A percentile compares a stretch with the other conserved stretches of the same genome.
These are phyloP conservation scores for Arthrinium puccinioides DNA, from an alignment of 2,329 filamentous ascomycete genomes.

Conservation along the genomic window DNA sequence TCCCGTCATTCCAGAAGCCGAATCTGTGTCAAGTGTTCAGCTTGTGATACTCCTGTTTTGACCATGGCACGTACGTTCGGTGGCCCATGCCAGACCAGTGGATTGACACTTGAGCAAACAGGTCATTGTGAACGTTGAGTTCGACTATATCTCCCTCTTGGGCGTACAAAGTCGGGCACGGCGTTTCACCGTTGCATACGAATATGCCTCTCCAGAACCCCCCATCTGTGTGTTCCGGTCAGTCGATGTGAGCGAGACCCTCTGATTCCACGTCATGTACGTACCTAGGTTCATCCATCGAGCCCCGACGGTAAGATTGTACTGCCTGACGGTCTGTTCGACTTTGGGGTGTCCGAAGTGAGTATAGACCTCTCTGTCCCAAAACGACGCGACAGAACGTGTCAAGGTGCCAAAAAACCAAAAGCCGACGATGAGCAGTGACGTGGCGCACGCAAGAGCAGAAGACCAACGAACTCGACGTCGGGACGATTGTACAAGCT, in stretches of 20 bases:
- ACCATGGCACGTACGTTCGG: background rate
- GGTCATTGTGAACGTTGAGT: slow-evolving; percentile 8
- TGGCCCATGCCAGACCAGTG: slow-evolving; percentile 7
- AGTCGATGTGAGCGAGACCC: too few species aligned
- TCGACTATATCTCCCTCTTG: slow-evolving; percentile 11
- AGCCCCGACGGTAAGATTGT: slow-evolving; percentile 2
- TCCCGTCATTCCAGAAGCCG: slow-evolving; percentile 10
- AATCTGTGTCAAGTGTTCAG: slow-evolving; percentile 1
- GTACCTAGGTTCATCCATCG: slow-evolving; percentile 6
- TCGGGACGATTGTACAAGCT: too few species aligned
- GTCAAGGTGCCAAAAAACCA: too few species aligned
- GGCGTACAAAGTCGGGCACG: slow-evolving; percentile 8
- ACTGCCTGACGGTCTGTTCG: background rate
- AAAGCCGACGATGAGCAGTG: too few species aligned
- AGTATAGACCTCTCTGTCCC: too few species aligned
- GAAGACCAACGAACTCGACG: too few species aligned
- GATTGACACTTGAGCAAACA: slow-evolving; percentile 10
- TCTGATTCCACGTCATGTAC: too few species aligned
- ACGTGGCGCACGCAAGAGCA: too few species aligned
- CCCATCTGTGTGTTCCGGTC: slow-evolving; percentile 5
- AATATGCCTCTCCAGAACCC: slow-evolving; percentile 10
- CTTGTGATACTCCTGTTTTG: background rate
- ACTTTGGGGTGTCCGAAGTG: too few species aligned
- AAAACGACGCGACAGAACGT: too few species aligned
- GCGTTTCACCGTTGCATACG: slow-evolving; percentile 10